A percentile compares a stretch with the other conserved stretches of the same genome.
These are phyloP conservation scores for Luvunga scandens DNA, from an alignment of 345 rosid genomes.

Conservation along the genomic window DNA sequence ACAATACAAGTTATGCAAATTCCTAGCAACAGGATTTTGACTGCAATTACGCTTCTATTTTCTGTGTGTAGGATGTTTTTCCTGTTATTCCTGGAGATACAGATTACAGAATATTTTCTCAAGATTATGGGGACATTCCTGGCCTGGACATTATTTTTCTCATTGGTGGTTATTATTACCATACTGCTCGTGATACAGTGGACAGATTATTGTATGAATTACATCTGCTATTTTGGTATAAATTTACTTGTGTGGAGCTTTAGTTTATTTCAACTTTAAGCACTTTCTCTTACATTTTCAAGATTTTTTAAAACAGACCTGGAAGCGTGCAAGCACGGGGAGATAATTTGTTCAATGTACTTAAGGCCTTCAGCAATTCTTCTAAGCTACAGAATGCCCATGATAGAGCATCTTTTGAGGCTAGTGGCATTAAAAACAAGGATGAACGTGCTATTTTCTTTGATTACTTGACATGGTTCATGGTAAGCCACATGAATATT, in stretches of 20 bases:
- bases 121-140: slow-evolving; percentile 88
- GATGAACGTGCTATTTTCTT: slow-evolving; percentile 87
- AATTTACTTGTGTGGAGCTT: slow-evolving; percentile 21
- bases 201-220: slow-evolving; percentile 96
- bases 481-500: slow-evolving; percentile 43
- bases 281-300: slow-evolving; percentile 30
- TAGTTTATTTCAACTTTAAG: slow-evolving; percentile 24
- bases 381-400: slow-evolving; percentile 57
- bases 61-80: slow-evolving; percentile 72
- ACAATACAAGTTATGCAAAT: not conserved
- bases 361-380: slow-evolving; percentile 81
- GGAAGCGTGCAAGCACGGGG: slow-evolving; percentile 99
- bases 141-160: slow-evolving; percentile 97
- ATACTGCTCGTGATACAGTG: slow-evolving; percentile 88
- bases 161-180: slow-evolving; percentile 96
- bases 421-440: slow-evolving; percentile 29
- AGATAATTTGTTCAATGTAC: slow-evolving; percentile 71
- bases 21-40: not conserved
- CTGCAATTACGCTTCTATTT: not conserved
- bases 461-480: slow-evolving; percentile 78
- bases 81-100: slow-evolving; percentile 93
- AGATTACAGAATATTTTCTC: slow-evolving; percentile 87
- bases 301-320: slow-evolving; percentile 59
- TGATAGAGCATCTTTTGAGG: slow-evolving; percentile 48
- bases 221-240: slow-evolving; percentile 59